Base-by-base conservation (phyloP, 2,329 filamentous ascomycete species). In the Dactylellina cionopaga region DNA sequence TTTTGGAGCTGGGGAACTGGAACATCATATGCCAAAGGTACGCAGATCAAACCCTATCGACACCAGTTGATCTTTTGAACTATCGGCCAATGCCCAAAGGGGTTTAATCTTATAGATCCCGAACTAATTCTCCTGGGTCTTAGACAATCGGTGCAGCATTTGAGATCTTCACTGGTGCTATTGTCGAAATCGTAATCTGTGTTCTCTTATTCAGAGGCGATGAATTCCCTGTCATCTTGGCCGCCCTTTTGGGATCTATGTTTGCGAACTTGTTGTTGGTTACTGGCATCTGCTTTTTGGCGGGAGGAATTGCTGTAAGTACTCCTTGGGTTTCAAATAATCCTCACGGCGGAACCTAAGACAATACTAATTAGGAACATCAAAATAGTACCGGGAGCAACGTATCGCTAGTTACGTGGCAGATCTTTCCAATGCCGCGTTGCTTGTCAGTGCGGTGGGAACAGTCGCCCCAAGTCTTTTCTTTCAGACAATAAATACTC, bases 121-220 rank as follows among this genome's bases (percentile, higher is more conserved):
- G n/a, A n/a, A n/a, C n/a, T n/a, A n/a, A n/a, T n/a, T n/a, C n/a
- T n/a, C n/a, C n/a, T n/a, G n/a, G n/a, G n/a, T n/a, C 89, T 27
- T 90, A 91, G 77, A 90, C 92, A 6, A 80, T 89, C 55, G 89
- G 88, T 31, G 84, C 90, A 6, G 79, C 91, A 70, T 79, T 83
- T 11, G 86, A 89, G 77, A 87, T 85, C 1, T 87, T 85, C 76
- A 80, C 92, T 52, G 90, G 90, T 1, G 90, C 90, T 0, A 81
- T 92, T 5, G 91, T 95, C 60, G 92, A 96, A 79, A 89, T 96
- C 63, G 86, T 96, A 49, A 82, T 96, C 27, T 94, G 96, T 80
- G 89, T 94, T 83, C 86, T 94, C 2, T 81, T 96, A 47, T 84
- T 95, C 1, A 79, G 79, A 9, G 80, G 82, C 1, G 74, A 83